Conservation (phyloP, 2,329 filamentous ascomycete genomes). For the Fusarium lyarnte region DNA sequence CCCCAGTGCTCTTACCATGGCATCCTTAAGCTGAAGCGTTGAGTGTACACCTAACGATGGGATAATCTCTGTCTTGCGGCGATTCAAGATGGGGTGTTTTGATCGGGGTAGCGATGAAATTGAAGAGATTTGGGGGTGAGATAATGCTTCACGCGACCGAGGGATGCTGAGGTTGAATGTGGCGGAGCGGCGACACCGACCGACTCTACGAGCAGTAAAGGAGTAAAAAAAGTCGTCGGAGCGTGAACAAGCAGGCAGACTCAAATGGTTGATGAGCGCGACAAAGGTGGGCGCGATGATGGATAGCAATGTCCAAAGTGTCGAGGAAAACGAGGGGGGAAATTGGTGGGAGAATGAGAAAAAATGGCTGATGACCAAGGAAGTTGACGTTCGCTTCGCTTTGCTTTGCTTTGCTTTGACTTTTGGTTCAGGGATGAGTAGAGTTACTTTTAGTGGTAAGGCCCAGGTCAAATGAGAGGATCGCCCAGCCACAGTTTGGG, state of each 20-base stretch:
- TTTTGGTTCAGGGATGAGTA: conserved; percentile 44
- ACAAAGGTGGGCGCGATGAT: conserved; percentile 20
- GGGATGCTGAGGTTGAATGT: conserved; percentile 38
- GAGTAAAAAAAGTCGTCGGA: conserved; percentile 33
- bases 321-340: conserved; percentile 26
- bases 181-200: conserved; percentile 41
- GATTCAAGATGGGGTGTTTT: conserved; percentile 11
- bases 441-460: conserved; percentile 31
- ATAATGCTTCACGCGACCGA: conserved; percentile 54
- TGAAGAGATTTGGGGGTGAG: conserved; percentile 35
- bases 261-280: conserved; percentile 25
- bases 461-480: conserved; percentile 19
- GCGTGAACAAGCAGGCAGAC: conserved; percentile 14
- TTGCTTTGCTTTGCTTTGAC: conserved; percentile 26
- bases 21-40: conserved; percentile 53
- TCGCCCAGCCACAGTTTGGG: conserved; percentile 34
- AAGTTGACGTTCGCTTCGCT: conserved; percentile 40
- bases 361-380: conserved; percentile 38
- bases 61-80: background rate
- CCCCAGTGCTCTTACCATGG: conserved; percentile 66
- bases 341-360: conserved; percentile 35
- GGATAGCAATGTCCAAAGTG: conserved; percentile 32
- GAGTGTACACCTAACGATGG: conserved; percentile 6
- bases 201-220: conserved; percentile 34
- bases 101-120: conserved; percentile 16